These are phyloP conservation scores for Cutaneotrichosporon daszewskae DNA, from an alignment of 1,284 basidiomycete species.

Conservation along the genomic window DNA sequence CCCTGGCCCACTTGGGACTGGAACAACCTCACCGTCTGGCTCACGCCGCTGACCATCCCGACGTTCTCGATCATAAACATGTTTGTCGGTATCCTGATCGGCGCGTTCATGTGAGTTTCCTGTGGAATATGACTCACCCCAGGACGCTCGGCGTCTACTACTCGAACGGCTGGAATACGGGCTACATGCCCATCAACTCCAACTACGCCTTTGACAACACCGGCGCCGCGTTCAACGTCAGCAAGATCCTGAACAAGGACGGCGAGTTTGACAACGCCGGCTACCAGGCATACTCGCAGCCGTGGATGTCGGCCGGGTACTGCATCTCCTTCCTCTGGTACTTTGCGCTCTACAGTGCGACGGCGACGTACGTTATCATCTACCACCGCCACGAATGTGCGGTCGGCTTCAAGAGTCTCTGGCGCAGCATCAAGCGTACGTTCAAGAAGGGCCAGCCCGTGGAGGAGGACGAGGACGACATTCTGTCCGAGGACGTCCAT, in stretches of 20 bases:
- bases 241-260: constrained; percentile 35
- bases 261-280: no score
- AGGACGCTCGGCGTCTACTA: constrained; percentile 27
- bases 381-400: constrained; percentile 49
- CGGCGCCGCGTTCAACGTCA: constrained; percentile 39
- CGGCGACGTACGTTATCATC: constrained; percentile 43
- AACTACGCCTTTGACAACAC: constrained; percentile 27
- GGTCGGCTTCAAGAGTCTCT: constrained; percentile 39
- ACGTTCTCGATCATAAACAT: constrained; percentile 34
- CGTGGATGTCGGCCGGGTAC: constrained; percentile 37
- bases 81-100: constrained; percentile 25
- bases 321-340: constrained; percentile 32
- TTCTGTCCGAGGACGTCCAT: constrained; percentile 31
- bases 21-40: constrained; percentile 14
- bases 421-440: constrained; percentile 15
- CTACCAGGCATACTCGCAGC: constrained; percentile 37
- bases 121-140: no score
- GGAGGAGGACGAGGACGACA: constrained; percentile 12
- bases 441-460: background rate
- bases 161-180: constrained; percentile 30
- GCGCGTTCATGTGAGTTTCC: constrained; percentile 19
- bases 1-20: constrained; percentile 42
- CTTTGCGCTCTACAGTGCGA: constrained; percentile 37
- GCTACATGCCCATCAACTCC: constrained; percentile 34
- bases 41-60: constrained; percentile 23